Base-by-base conservation (phyloP, 139 green algal genomes). In the Desmodesmus armatus region DNA sequence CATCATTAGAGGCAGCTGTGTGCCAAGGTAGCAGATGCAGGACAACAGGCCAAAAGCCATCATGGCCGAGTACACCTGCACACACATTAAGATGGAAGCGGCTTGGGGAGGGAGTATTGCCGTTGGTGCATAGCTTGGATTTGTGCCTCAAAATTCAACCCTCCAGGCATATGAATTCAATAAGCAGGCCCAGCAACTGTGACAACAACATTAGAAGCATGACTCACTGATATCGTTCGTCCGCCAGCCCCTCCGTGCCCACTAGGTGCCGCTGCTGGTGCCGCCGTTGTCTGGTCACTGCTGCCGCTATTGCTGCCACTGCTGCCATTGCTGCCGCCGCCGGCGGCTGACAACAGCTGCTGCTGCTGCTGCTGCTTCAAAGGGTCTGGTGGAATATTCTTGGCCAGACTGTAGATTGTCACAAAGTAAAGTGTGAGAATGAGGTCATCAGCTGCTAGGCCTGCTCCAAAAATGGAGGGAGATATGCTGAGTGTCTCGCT, bases 371-470 rank as follows among this genome's bases (percentile, higher is more conserved):
- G 40, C 37, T 53, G 53, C 25, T 47, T 27, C 60, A 55, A 13
- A 0, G 21, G 6, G n/a, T 96, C 94, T 1, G 92, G 80, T 2
- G 92, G 91, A 21, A 95, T 88, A 9, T 60, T 41, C 15, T 87
- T 87, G 0, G 94, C 95, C 78, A 97, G 78, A 2, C 88, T 63
- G 89, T 96, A 98, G 5, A 98, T 74, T 17, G 90, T 81, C 0
- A 93, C 88, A 80, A 98, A 98, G 88, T 98, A 98, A 25, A 96
- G n/a, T 0, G 91, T 93, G 65, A 95, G 94, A 23, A 98, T 94
- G 39, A 98, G 89, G 89, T 98, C 96, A 87, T 99, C 96, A 3
- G 96, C 96, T n/a, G 96, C 96, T 29, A 99, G 91, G 39, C 93
- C 96, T 0, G 96, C 95, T 55, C 89, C 89, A 85, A 93, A 93